Evolutionary conservation across 441 rosid genomes (phyloP).

Genomic region (Erodium moschatum): DNA sequence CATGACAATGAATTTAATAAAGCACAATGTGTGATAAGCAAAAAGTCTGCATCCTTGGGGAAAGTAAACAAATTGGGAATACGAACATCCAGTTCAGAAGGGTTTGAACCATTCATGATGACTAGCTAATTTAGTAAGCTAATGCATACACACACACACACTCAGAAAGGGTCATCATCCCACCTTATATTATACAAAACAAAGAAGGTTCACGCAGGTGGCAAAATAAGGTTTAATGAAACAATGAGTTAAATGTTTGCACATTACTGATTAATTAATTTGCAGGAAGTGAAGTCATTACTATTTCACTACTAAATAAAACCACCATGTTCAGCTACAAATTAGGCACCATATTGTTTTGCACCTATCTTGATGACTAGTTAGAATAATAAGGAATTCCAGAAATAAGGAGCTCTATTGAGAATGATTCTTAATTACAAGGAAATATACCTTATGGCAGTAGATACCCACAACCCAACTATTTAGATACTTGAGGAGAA

Average conservation of each 20-base stretch:
- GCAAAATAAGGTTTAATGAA: too few relatives aligned
- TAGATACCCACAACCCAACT: slow-evolving; percentile 78
- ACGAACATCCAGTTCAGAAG: neutral
- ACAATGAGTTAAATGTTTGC: too few relatives aligned
- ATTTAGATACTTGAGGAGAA: slow-evolving; percentile 48
- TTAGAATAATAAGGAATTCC: too few relatives aligned
- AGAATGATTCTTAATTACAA: neutral
- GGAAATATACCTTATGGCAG: slow-evolving; percentile 73
- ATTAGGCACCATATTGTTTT: too few relatives aligned
- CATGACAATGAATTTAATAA: slow-evolving; percentile 15
- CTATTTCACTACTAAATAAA: too few relatives aligned
- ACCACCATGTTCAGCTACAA: too few relatives aligned
- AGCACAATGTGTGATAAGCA: slow-evolving; percentile 6
- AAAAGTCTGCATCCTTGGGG: neutral
- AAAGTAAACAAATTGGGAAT: neutral
- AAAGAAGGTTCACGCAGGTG: too few relatives aligned
- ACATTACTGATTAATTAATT: too few relatives aligned
- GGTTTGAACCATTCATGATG: neutral
- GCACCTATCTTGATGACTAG: too few relatives aligned
- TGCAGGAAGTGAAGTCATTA: too few relatives aligned
- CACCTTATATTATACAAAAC: too few relatives aligned
- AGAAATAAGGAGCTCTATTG: neutral
- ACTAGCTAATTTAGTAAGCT: neutral
- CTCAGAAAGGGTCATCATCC: neutral
- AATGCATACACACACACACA: neutral